Evolutionary conservation across 768 basidiomycete species (phyloP).

Genomic region (Mycena filopes): DNA sequence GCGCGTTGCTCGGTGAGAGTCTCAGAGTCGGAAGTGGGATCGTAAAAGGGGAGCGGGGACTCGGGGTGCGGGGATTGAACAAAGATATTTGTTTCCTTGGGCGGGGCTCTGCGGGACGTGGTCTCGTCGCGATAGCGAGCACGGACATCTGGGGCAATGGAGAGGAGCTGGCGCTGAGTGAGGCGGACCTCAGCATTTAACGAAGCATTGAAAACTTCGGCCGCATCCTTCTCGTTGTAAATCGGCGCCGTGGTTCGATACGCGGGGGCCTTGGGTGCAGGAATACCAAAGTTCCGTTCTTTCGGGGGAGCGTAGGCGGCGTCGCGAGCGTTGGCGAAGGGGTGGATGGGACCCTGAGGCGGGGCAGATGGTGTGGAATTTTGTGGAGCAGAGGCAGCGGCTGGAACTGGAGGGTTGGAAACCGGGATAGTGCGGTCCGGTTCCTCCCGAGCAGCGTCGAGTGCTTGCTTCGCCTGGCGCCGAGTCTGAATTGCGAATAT

Average conservation of each 20-base stretch:
- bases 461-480: not conserved
- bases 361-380: too few species aligned
- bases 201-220: conserved; percentile 25
- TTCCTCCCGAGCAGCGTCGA: not conserved
- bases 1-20: not conserved
- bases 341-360: not conserved
- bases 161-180: conserved; percentile 34
- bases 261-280: conserved; percentile 21
- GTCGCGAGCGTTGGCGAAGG: conserved; percentile 17
- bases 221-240: conserved; percentile 28
- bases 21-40: not conserved
- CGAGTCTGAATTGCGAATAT: conserved; percentile 17
- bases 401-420: conserved; percentile 17
- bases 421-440: conserved; percentile 12
- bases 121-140: conserved; percentile 29
- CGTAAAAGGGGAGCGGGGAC: not conserved
- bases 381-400: conserved; percentile 15
- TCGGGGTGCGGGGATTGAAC: not conserved
- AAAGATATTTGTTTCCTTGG: not conserved
- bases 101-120: conserved; percentile 13
- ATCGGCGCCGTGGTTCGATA: conserved; percentile 34
- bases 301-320: conserved; percentile 32
- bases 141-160: conserved; percentile 36
- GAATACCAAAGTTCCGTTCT: conserved; percentile 26
- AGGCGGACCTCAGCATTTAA: conserved; percentile 33